These are phyloP conservation scores for Aphanocladium album DNA, from an alignment of 2,329 filamentous ascomycete genomes.

Conservation along the genomic window DNA sequence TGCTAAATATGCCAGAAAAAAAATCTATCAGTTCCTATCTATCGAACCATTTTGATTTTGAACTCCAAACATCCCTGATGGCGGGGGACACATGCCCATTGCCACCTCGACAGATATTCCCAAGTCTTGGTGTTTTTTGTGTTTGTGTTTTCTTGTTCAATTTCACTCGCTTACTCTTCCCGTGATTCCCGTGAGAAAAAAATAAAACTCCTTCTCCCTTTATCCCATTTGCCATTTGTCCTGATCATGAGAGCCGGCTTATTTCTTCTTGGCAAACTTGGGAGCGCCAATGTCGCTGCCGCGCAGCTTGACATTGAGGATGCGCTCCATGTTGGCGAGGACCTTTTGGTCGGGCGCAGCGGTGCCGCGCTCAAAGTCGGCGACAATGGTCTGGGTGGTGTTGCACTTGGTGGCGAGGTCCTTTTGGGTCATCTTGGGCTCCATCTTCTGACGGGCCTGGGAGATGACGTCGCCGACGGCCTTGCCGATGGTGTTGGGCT, in stretches of 20 bases:
- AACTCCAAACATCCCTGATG: slow-evolving; percentile 9
- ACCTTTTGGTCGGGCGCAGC: slow-evolving; percentile 81
- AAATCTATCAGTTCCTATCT: slow-evolving; percentile 13
- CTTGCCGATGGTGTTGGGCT: slow-evolving; percentile 84
- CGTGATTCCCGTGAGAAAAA: slow-evolving; percentile 12
- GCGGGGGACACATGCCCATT: background rate
- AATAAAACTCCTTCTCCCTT: background rate
- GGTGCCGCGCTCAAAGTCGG: slow-evolving; percentile 77
- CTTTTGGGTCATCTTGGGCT: slow-evolving; percentile 96
- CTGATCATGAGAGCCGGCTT: slow-evolving; percentile 19
- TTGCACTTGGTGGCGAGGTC: slow-evolving; percentile 82
- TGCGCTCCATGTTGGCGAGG: slow-evolving; percentile 69
- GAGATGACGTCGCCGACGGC: slow-evolving; percentile 79
- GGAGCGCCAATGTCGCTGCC: slow-evolving; percentile 81
- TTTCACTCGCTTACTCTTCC: slow-evolving; percentile 11
- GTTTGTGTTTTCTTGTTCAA: background rate
- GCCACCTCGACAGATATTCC: background rate
- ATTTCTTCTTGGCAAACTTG: slow-evolving; percentile 70
- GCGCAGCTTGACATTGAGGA: slow-evolving; percentile 82
- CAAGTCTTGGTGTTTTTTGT: background rate
- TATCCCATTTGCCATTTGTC: background rate
- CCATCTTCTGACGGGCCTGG: slow-evolving; percentile 70
- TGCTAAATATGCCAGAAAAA: slow-evolving; percentile 12
- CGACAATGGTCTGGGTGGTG: slow-evolving; percentile 73
- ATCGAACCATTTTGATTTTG: slow-evolving; percentile 4